Conservation (phyloP, 2,329 filamentous ascomycete species). For the Plectosphaerella sp. region DNA sequence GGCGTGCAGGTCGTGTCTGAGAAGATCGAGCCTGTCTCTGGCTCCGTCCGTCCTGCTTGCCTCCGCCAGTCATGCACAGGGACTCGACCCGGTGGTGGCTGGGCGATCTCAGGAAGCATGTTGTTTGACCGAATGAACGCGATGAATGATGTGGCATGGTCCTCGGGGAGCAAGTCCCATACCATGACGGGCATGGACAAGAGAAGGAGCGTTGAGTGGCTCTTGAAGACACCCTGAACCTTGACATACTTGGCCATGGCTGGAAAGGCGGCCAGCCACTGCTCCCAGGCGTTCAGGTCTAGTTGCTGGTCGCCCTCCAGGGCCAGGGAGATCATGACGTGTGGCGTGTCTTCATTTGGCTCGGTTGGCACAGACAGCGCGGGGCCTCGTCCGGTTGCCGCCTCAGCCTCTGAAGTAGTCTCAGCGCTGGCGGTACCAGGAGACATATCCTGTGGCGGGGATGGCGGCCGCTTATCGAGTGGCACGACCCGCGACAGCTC, state of each 20-base stretch:
- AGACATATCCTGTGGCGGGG: constrained; percentile 24
- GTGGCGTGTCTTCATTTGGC: constrained; percentile 51
- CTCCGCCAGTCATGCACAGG: background rate
- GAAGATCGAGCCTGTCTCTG: background rate
- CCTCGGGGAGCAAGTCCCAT: constrained; percentile 55
- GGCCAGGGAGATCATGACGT: constrained; percentile 57
- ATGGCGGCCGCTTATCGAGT: constrained; percentile 26
- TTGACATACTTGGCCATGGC: constrained; percentile 56
- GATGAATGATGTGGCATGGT: constrained; percentile 53
- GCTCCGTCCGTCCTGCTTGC: background rate
- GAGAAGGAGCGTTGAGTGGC: constrained; percentile 54
- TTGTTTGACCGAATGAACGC: constrained; percentile 47
- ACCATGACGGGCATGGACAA: constrained; percentile 55
- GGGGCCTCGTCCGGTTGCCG: constrained; percentile 6
- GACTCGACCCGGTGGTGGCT: background rate
- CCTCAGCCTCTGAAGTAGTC: constrained; percentile 8
- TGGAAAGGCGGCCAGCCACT: constrained; percentile 52
- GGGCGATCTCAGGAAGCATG: constrained; percentile 18
- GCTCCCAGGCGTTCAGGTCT: constrained; percentile 55
- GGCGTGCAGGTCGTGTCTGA: constrained; percentile 2
- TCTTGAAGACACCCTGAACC: constrained; percentile 58
- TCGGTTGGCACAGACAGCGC: constrained; percentile 21
- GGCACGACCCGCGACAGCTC: constrained; percentile 41
- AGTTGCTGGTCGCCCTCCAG: constrained; percentile 53
- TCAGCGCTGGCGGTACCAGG: background rate